These are phyloP conservation scores for Chlorella sp. DNA, from an alignment of 139 green algal species.

Conservation along the genomic window DNA sequence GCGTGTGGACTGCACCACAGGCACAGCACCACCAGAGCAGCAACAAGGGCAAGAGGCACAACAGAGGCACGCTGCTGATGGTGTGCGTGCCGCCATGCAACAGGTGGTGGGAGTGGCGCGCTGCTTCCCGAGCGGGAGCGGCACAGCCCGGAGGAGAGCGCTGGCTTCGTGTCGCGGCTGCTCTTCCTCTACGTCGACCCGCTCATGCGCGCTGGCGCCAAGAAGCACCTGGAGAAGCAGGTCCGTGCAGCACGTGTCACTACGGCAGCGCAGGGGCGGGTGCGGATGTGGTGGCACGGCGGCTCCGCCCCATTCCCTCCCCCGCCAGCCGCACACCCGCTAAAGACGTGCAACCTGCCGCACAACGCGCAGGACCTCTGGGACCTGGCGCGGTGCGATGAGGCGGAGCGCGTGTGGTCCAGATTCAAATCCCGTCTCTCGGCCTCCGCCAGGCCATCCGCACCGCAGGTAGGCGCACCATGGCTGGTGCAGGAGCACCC, in stretches of 20 bases:
- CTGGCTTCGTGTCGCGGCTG: slow-evolving; percentile 40
- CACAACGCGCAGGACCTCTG: slow-evolving; percentile 86
- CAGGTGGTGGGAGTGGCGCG: neutral
- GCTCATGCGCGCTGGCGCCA: slow-evolving; percentile 36
- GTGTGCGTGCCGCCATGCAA: neutral
- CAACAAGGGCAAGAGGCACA: too few species aligned
- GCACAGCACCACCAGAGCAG: too few species aligned
- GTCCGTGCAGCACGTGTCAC: too few species aligned
- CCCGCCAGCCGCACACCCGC: too few species aligned
- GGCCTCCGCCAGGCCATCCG: slow-evolving; percentile 2
- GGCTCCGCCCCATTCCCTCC: too few species aligned
- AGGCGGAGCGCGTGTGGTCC: slow-evolving; percentile 31
- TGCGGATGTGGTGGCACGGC: too few species aligned
- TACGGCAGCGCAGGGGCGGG: too few species aligned
- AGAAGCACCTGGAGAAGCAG: slow-evolving; percentile 59
- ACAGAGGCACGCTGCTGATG: too few species aligned
- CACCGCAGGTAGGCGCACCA: slow-evolving; percentile 2
- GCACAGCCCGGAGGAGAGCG: slow-evolving; percentile 60
- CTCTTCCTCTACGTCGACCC: slow-evolving; percentile 59
- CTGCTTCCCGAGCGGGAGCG: too few species aligned
- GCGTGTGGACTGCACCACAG: too few species aligned
- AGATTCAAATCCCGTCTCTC: slow-evolving; percentile 42
- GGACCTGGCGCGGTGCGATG: slow-evolving; percentile 53
- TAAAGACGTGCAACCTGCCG: too few species aligned
- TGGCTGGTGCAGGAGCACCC: too few species aligned